Base-by-base conservation (phyloP, 2,329 filamentous ascomycete genomes). In the Fusarium phyllophilum region DNA sequence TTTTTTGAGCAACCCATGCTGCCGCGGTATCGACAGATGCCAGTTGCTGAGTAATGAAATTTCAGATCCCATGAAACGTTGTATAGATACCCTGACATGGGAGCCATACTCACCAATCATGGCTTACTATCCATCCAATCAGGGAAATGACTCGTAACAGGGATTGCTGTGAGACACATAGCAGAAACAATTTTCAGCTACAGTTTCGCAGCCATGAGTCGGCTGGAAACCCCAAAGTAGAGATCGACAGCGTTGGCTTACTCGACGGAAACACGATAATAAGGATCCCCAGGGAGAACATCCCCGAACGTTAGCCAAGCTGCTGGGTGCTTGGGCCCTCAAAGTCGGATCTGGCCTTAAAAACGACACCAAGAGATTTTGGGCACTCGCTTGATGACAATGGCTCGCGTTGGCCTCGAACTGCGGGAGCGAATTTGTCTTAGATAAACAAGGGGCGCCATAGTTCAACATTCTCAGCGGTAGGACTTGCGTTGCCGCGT, bases 211-310 rank as follows among this genome's bases (percentile, higher is more conserved):
- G 57, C 48, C 29, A 73, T 41, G 46, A 48, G 61, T 33, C 38
- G 52, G 39, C 66, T 46, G 38, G 54, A 62, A 72, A 54, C 26
- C 57, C 29, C 33, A 49, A 46, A 65, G 56, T 41, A 49, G 42
- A 42, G 68, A 74, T 66, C 63, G 67, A 45, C 59, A 42, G 38
- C 61, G 58, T 62, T 51, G 68, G 33, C 51, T 39, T 56, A 42
- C 60, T 45, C 58, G 52, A 52, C 49, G 52, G 61, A 58, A 33
- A 39, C 24, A 33, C 39, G 31, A 41, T 52, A 52, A 70, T 66
- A 57, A 66, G 49, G 63, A 75, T 69, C 60, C 54, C 56, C 59
- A 44, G 46, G 46, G 55, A 72, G 48, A 60, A 62, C 62, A 36
- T 60, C 62, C 55, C 48, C 44, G 56, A 66, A 64, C 48, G 59